phyloP scores from a whole-genome alignment of 345 rosid genomes.

The Eucalyptus sp. region DNA sequence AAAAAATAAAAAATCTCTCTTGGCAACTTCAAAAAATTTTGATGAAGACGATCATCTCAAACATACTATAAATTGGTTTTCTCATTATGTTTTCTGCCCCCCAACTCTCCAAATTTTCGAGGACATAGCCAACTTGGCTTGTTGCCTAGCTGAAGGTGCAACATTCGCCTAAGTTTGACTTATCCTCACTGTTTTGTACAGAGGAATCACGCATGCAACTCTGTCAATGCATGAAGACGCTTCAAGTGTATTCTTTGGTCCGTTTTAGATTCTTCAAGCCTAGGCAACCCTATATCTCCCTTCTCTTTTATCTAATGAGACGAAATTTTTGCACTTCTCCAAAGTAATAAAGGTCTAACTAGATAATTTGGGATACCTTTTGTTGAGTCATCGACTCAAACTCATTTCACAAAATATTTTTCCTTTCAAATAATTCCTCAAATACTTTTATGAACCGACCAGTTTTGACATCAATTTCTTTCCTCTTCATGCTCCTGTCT shows the following conservation, averaged over 20 bases:
- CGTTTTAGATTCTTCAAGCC: neutral
- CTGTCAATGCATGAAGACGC: neutral
- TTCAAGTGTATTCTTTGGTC: neutral
- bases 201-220: neutral
- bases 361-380: neutral
- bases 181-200: neutral
- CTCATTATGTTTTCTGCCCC: neutral
- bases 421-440: neutral
- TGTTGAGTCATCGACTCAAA: neutral
- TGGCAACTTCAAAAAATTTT: neutral
- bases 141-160: neutral
- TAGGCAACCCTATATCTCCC: neutral
- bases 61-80: neutral
- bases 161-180: neutral
- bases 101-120: neutral
- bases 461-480: neutral
- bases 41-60: neutral
- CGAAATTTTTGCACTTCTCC: neutral
- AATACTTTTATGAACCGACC: neutral
- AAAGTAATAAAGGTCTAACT: neutral
- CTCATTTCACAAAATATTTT: neutral
- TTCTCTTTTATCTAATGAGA: neutral
- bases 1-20: too few species aligned
- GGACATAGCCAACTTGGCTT: neutral
- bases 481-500: neutral